These are phyloP conservation scores for Diaporthe citrichinensis DNA, from an alignment of 2,329 filamentous ascomycete genomes.

Conservation along the genomic window DNA sequence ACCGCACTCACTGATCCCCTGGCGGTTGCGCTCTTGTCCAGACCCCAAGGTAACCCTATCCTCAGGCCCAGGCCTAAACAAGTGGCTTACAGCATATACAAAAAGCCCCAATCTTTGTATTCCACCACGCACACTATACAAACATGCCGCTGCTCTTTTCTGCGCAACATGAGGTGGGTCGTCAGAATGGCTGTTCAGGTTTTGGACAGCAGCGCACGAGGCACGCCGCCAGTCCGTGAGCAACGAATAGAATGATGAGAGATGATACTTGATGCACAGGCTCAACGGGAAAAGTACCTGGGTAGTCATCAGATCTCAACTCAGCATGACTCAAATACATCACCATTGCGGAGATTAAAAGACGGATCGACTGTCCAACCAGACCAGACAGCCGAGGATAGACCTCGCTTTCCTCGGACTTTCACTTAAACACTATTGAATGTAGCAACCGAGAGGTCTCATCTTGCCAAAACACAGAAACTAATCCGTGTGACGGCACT, in stretches of 20 bases:
- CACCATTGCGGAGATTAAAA: neutral
- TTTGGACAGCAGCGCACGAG: neutral
- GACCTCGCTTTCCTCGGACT: slow-evolving; percentile 22
- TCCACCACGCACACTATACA: neutral
- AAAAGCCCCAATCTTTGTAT: slow-evolving; percentile 26
- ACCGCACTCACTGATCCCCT: neutral
- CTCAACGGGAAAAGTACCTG: neutral
- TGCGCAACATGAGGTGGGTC: neutral
- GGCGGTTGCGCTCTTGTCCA: neutral
- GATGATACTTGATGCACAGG: neutral
- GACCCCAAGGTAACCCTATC: slow-evolving; percentile 25
- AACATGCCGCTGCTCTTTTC: neutral
- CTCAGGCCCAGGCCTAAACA: slow-evolving; percentile 1
- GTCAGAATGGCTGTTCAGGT: neutral
- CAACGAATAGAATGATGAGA: neutral
- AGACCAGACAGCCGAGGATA: neutral
- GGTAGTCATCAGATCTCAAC: slow-evolving; percentile 2
- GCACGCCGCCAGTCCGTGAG: neutral
- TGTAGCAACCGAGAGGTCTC: neutral
- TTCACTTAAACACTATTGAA: neutral
- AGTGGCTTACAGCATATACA: slow-evolving; percentile 27
- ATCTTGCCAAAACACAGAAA: neutral
- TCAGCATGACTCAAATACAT: neutral
- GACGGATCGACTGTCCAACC: neutral
- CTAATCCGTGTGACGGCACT: neutral